phyloP scores from a whole-genome alignment of 495 filamentous ascomycete genomes.

The Rusavskia elegans region DNA sequence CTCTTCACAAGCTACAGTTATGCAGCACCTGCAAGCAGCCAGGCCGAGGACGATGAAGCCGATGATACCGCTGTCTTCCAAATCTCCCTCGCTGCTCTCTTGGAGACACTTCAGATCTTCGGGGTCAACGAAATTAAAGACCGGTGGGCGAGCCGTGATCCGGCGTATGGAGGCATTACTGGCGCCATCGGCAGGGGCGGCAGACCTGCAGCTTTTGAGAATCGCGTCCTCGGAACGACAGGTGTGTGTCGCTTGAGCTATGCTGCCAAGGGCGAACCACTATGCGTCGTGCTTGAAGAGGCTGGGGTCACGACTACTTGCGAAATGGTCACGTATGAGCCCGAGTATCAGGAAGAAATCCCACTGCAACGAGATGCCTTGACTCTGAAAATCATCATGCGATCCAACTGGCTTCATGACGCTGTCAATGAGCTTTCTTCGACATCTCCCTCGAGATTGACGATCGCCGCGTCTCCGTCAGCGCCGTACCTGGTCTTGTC shows the following conservation, averaged over 20 bases:
- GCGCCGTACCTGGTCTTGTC: conserved; percentile 63
- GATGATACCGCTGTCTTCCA: conserved; percentile 43
- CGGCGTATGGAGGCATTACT: conserved; percentile 35
- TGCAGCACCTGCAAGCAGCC: conserved; percentile 23
- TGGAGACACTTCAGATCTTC: conserved; percentile 93
- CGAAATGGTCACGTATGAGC: conserved; percentile 79
- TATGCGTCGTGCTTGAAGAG: conserved; percentile 72
- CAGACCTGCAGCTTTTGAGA: conserved; percentile 46
- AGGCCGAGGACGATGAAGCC: conserved; percentile 12
- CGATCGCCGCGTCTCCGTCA: conserved; percentile 43
- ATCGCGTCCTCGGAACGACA: conserved; percentile 57
- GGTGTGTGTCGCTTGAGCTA: conserved; percentile 76
- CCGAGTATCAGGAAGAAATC: conserved; percentile 51
- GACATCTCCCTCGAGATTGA: conserved; percentile 45
- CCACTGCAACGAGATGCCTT: conserved; percentile 67
- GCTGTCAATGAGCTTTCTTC: conserved; percentile 71
- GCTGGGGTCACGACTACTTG: conserved; percentile 78
- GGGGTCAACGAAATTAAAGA: conserved; percentile 56
- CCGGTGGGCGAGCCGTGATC: conserved; percentile 30
- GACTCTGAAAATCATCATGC: conserved; percentile 89
- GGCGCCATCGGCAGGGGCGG: conserved; percentile 30
- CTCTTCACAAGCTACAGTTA: conserved; percentile 77
- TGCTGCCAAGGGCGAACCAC: conserved; percentile 48
- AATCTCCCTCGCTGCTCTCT: conserved; percentile 68
- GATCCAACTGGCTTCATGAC: conserved; percentile 65